A percentile compares a stretch with the other conserved stretches of the same genome.
phyloP scores from a whole-genome alignment of 352 stramenopile species.

The Phytophthora sp. region DNA sequence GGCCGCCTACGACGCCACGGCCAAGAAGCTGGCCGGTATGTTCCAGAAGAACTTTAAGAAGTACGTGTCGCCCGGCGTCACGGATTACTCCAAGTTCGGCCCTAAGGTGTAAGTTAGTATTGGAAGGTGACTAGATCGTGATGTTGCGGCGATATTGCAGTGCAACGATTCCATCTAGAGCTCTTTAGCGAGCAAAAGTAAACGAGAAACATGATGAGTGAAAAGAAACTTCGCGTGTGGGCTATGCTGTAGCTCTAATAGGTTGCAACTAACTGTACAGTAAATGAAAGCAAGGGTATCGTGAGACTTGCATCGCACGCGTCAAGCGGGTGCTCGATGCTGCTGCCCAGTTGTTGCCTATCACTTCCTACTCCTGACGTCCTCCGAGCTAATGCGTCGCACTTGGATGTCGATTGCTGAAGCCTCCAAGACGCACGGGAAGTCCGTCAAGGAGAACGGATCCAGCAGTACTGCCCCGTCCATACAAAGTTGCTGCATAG shows the following conservation, averaged over 20 bases:
- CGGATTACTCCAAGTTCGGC: slow-evolving; percentile 97
- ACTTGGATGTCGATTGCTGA: slow-evolving; percentile 53
- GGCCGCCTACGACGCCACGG: slow-evolving; percentile 90
- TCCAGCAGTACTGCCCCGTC: slow-evolving; percentile 53
- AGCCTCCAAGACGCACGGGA: slow-evolving; percentile 44
- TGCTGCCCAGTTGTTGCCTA: background rate
- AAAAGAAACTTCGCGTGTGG: slow-evolving; percentile 5
- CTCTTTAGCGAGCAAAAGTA: slow-evolving; percentile 27
- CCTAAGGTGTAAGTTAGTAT: slow-evolving; percentile 77
- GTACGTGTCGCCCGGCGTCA: slow-evolving; percentile 93
- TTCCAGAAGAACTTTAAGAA: slow-evolving; percentile 98
- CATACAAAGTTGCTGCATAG: slow-evolving; percentile 50
- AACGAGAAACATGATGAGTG: slow-evolving; percentile 20
- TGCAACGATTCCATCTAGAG: slow-evolving; percentile 4
- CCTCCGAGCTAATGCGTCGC: slow-evolving; percentile 21
- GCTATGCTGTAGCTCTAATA: no score
- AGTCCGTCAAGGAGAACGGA: slow-evolving; percentile 71
- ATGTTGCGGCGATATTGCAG: background rate
- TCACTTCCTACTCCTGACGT: slow-evolving; percentile 38
- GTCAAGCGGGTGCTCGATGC: no score
- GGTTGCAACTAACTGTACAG: no score
- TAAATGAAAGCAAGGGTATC: no score
- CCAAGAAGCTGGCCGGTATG: slow-evolving; percentile 94
- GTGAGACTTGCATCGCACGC: no score
- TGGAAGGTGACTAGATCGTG: slow-evolving; percentile 6